Base-by-base conservation (phyloP, 2,329 filamentous ascomycete species). In the Amauroascus niger region DNA sequence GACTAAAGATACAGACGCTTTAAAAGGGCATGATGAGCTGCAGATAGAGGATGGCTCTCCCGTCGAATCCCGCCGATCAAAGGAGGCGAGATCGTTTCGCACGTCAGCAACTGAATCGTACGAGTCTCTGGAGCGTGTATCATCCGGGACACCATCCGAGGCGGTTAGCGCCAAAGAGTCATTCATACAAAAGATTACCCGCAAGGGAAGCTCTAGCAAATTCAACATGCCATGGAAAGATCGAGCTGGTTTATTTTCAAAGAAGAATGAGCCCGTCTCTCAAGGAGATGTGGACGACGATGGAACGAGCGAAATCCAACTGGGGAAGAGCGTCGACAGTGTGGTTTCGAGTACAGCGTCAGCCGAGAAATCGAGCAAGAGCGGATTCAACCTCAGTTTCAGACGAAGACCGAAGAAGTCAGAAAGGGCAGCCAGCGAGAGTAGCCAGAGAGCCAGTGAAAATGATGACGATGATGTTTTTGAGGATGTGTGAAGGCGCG, bases 141-240 rank as follows among this genome's bases (percentile, higher is more conserved):
- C 69, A 11, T 76, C 74, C 5, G 66, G 64, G 13, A 66, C 71
- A 9, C 70, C 71, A 11, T 64, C 67, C 4, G 72, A 75, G 47
- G 67, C 68, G 49, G 60, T 63, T 44, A 65, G 63, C 33, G 64
- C 69, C 5, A 76, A 75, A 58, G 74, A 75, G 56, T 75, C 74
- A 6, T 74, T 77, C 51, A 76, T 77, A 55, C 74, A 74, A 53
- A 76, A 75, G 57, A 72, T 77, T 53, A 76, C 73, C 6, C 71
- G 74, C 49, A 77, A 76, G 57, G 70, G 74, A 48, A 75, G 71
- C 59, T 74, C 72, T 9, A 71, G 73, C 64, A 77, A 75, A 56
- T 76, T 76, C 61, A 75, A 73, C 55, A 67, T 70, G 47, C 72
- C 73, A 13, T 77, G 74, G 74, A 76, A 76, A 61, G 74, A 76